Percentiles rank a stretch among this genome's conserved stretches.
phyloP scores from a whole-genome alignment of 2,329 filamentous ascomycete species.

The Epichloe glyceriae region DNA sequence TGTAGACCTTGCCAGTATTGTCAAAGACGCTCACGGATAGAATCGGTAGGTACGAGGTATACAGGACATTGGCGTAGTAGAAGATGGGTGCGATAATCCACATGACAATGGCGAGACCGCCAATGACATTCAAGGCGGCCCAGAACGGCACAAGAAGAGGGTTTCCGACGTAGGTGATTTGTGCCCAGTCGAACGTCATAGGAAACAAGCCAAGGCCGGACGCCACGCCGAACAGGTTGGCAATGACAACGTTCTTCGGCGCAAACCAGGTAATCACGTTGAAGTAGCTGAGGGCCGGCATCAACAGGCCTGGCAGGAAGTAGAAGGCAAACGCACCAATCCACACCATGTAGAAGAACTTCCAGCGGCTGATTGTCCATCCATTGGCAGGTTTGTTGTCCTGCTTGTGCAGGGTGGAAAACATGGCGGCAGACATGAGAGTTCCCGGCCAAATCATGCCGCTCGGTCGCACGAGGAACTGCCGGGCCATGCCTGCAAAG shows the following conservation, averaged over 20 bases:
- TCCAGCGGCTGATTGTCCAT: slow-evolving; percentile 72
- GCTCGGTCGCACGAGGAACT: slow-evolving; percentile 71
- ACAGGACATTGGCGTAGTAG: slow-evolving; percentile 70
- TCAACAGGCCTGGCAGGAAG: slow-evolving; percentile 69
- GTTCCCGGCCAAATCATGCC: slow-evolving; percentile 91
- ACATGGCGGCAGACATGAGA: slow-evolving; percentile 80
- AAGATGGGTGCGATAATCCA: slow-evolving; percentile 70
- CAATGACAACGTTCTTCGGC: slow-evolving; percentile 72
- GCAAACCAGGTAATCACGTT: slow-evolving; percentile 82
- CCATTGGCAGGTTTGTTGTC: slow-evolving; percentile 72
- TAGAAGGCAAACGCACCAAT: slow-evolving; percentile 64
- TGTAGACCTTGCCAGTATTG: slow-evolving; percentile 66
- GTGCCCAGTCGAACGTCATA: slow-evolving; percentile 83
- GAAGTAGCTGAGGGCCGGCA: slow-evolving; percentile 80
- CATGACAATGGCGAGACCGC: slow-evolving; percentile 69
- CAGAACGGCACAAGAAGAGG: slow-evolving; percentile 75
- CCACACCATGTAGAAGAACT: slow-evolving; percentile 71
- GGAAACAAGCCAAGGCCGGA: slow-evolving; percentile 76
- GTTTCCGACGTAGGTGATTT: slow-evolving; percentile 79
- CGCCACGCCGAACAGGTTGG: slow-evolving; percentile 76
- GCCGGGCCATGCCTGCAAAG: slow-evolving; percentile 68
- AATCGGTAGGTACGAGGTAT: slow-evolving; percentile 76
- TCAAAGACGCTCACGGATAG: slow-evolving; percentile 77
- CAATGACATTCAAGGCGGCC: slow-evolving; percentile 75
- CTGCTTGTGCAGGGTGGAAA: slow-evolving; percentile 71